These are phyloP conservation scores for Lodderomyces parapsilosis DNA, from an alignment of 1,139 yeast genomes.

Conservation along the genomic window DNA sequence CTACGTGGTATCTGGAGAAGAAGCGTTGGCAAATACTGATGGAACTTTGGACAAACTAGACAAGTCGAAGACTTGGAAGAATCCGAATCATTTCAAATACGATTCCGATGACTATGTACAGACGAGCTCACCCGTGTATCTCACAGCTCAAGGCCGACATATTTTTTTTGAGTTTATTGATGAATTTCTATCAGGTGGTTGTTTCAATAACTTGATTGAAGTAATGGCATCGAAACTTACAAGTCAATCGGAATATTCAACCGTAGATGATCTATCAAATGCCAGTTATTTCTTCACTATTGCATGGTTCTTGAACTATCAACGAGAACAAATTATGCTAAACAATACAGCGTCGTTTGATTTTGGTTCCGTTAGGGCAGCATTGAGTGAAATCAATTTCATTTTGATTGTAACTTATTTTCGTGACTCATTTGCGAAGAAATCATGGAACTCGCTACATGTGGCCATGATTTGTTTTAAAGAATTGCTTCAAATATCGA, in stretches of 20 bases:
- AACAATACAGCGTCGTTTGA: constrained; percentile 30
- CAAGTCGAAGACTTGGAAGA: constrained; percentile 64
- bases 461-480: constrained; percentile 70
- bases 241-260: constrained; percentile 30
- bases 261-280: constrained; percentile 36
- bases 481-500: constrained; percentile 59
- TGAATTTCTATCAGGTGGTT: constrained; percentile 62
- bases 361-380: constrained; percentile 65
- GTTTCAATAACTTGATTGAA: constrained; percentile 67
- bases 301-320: constrained; percentile 65
- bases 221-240: constrained; percentile 15
- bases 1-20: constrained; percentile 73
- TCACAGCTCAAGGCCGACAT: constrained; percentile 27
- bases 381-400: constrained; percentile 65
- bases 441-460: constrained; percentile 59
- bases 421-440: constrained; percentile 50
- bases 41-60: constrained; percentile 60
- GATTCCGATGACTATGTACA: constrained; percentile 43
- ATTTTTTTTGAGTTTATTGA: constrained; percentile 51
- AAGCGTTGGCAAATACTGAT: constrained; percentile 51
- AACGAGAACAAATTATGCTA: constrained; percentile 26
- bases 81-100: constrained; percentile 40
- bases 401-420: constrained; percentile 58
- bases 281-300: constrained; percentile 57
- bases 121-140: constrained; percentile 25